These are phyloP conservation scores for Nissolia schottii DNA, from an alignment of 306 rosid genomes.

Conservation along the genomic window DNA sequence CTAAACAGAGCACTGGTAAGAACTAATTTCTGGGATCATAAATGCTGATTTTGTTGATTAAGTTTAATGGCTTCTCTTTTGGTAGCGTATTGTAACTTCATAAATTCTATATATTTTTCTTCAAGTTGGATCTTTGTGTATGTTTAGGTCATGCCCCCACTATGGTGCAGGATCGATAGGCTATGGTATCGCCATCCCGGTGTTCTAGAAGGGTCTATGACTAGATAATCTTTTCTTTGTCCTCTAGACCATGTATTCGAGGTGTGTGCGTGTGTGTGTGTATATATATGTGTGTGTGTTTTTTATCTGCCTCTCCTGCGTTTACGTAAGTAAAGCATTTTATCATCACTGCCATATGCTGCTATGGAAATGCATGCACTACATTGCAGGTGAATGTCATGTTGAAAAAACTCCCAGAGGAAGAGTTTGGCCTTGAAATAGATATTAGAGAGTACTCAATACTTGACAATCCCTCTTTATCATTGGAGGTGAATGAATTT, in stretches of 20 bases:
- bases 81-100: conserved; percentile 12
- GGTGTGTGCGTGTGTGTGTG: too few relatives aligned
- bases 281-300: neutral
- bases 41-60: neutral
- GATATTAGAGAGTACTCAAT: conserved; percentile 79
- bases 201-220: conserved; percentile 74
- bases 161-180: conserved; percentile 97
- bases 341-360: conserved; percentile 17
- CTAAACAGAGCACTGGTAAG: conserved; percentile 90
- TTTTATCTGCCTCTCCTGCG: neutral
- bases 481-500: conserved; percentile 50
- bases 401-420: conserved; percentile 73
- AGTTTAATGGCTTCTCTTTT: too few relatives aligned
- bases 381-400: conserved; percentile 64
- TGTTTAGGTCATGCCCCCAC: conserved; percentile 89
- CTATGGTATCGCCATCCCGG: conserved; percentile 97
- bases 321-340: conserved; percentile 1
- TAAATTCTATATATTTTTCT: conserved; percentile 23
- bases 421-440: conserved; percentile 78
- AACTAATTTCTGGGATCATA: conserved; percentile 11
- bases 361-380: conserved; percentile 17
- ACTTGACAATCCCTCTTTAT: conserved; percentile 73
- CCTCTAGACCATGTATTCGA: conserved; percentile 96
- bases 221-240: conserved; percentile 87
- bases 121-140: conserved; percentile 17